A percentile compares a stretch with the other conserved stretches of the same genome.
Evolutionary conservation across 352 stramenopile genomes (phyloP).

Genomic region (Aphanomyces cochlioides): DNA sequence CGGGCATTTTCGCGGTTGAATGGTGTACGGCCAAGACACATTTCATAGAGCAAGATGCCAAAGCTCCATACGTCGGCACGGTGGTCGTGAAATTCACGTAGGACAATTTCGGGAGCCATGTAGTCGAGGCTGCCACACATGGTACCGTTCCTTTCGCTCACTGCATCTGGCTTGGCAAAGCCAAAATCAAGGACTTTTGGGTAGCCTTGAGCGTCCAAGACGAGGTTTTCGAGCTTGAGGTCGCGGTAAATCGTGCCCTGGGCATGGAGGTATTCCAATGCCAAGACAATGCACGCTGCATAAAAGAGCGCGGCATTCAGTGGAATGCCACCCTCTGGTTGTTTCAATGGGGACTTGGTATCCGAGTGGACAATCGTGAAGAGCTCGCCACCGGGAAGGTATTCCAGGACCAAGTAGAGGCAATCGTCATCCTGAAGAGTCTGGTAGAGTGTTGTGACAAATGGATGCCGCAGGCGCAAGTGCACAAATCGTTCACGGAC

Average conservation of each 20-base stretch:
- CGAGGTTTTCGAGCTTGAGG: conserved; percentile 88
- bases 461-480: conserved; percentile 56
- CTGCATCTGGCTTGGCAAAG: conserved; percentile 57
- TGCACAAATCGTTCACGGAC: conserved; percentile 68
- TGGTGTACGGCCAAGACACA: conserved; percentile 77
- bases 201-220: conserved; percentile 87
- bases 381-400: conserved; percentile 71
- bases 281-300: conserved; percentile 79
- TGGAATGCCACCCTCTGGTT: conserved; percentile 33
- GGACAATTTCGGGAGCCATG: conserved; percentile 75
- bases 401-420: conserved; percentile 79
- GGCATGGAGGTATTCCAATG: conserved; percentile 69
- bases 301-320: conserved; percentile 81
- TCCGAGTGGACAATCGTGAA: conserved; percentile 72
- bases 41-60: conserved; percentile 86
- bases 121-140: conserved; percentile 80
- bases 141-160: conserved; percentile 55
- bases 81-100: conserved; percentile 56
- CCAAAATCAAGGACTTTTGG: conserved; percentile 77
- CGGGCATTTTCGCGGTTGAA: conserved; percentile 83
- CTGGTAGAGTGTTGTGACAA: conserved; percentile 63
- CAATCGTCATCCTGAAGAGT: conserved; percentile 83
- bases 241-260: conserved; percentile 79
- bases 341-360: conserved; percentile 3
- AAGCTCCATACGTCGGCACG: conserved; percentile 77